Percentiles rank a stretch among this genome's conserved stretches.
These are phyloP conservation scores for Isabelozyma pseudorhagii DNA, from an alignment of 805 yeast species.

Conservation along the genomic window DNA sequence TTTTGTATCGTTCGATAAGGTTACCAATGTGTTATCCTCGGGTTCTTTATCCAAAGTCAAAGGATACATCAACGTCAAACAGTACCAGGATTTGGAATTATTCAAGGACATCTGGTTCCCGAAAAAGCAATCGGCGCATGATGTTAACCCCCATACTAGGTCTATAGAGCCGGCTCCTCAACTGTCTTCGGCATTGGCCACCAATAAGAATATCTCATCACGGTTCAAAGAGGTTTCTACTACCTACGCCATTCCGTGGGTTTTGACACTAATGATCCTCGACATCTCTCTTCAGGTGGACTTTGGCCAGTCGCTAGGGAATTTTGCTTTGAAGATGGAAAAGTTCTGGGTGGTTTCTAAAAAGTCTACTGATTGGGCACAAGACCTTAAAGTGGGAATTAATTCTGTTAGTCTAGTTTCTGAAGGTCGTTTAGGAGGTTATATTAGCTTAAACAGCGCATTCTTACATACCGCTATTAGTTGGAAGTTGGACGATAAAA, in stretches of 20 bases:
- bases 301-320: conserved; percentile 82
- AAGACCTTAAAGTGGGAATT: conserved; percentile 61
- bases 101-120: conserved; percentile 85
- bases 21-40: conserved; percentile 44
- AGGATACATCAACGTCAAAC: conserved; percentile 73
- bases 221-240: conserved; percentile 57
- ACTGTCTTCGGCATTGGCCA: conserved; percentile 9
- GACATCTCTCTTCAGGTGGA: conserved; percentile 60
- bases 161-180: background rate
- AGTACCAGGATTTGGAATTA: conserved; percentile 79
- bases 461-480: conserved; percentile 62
- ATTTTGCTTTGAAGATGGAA: conserved; percentile 51
- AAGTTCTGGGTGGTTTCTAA: conserved; percentile 66
- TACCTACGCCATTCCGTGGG: conserved; percentile 73
- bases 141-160: background rate
- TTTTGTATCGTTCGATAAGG: conserved; percentile 43
- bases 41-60: conserved; percentile 53
- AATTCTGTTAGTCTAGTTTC: conserved; percentile 50
- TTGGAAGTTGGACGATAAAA: conserved; percentile 55
- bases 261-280: conserved; percentile 52
- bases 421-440: conserved; percentile 80
- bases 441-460: conserved; percentile 46
- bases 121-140: conserved; percentile 3
- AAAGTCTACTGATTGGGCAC: conserved; percentile 68
- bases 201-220: conserved; percentile 38